Evolutionary conservation across 495 filamentous ascomycete genomes (phyloP).

Genomic region (Xylaria castorea): DNA sequence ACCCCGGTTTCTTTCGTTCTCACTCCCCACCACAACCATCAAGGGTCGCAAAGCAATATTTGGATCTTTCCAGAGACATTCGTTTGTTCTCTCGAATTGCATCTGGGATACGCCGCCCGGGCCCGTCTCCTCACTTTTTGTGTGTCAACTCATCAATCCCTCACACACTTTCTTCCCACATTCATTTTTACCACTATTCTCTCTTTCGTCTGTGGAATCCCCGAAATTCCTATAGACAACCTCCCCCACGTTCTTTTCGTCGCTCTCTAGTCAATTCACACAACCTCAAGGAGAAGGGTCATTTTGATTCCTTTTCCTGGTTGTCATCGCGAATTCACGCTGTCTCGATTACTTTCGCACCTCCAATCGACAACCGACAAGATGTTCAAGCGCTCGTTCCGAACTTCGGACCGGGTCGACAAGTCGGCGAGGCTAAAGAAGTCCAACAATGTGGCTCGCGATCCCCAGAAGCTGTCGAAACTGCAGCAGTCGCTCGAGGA

Average conservation of each 20-base stretch:
- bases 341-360: slow-evolving; percentile 41
- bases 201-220: slow-evolving; percentile 35
- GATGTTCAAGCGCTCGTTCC: slow-evolving; percentile 89
- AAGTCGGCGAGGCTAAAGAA: slow-evolving; percentile 82
- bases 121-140: slow-evolving; percentile 57
- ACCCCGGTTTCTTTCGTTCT: slow-evolving; percentile 41
- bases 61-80: slow-evolving; percentile 52
- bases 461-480: slow-evolving; percentile 73
- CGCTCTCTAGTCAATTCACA: slow-evolving; percentile 51
- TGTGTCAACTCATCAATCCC: slow-evolving; percentile 48
- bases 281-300: slow-evolving; percentile 18
- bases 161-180: slow-evolving; percentile 32
- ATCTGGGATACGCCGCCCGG: slow-evolving; percentile 55
- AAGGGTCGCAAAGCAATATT: slow-evolving; percentile 58
- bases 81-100: slow-evolving; percentile 42
- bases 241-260: slow-evolving; percentile 50
- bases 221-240: slow-evolving; percentile 26
- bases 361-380: slow-evolving; percentile 46
- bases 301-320: slow-evolving; percentile 26
- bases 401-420: slow-evolving; percentile 74
- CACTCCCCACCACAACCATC: slow-evolving; percentile 54
- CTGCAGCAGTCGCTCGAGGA: slow-evolving; percentile 63
- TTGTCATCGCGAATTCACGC: slow-evolving; percentile 42
- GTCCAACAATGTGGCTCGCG: slow-evolving; percentile 63
- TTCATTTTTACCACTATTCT: slow-evolving; percentile 28